Conservation (phyloP, 2,329 filamentous ascomycete genomes). For the Drechslera avenae region DNA sequence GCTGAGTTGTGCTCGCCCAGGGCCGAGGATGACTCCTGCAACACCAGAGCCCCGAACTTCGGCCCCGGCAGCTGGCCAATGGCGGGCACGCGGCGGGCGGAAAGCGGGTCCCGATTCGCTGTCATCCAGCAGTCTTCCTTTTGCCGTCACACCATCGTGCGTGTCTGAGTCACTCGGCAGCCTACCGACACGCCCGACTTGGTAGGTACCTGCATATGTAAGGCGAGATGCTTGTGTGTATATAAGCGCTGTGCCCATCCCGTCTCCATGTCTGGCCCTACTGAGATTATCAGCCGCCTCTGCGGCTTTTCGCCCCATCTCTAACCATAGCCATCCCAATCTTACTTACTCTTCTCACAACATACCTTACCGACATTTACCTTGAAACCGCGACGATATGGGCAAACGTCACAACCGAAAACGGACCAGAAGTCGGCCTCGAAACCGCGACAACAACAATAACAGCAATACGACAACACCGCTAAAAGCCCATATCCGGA, state of each 20-base stretch:
- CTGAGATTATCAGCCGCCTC: constrained; percentile 32
- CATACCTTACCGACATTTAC: neutral
- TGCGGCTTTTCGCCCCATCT: constrained; percentile 37
- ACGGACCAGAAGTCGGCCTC: constrained; percentile 50
- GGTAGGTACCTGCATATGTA: constrained; percentile 27
- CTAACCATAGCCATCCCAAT: constrained; percentile 2
- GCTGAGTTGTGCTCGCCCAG: constrained; percentile 25
- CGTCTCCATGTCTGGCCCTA: constrained; percentile 18
- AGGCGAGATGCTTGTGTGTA: constrained; percentile 24
- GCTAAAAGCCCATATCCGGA: constrained; percentile 35
- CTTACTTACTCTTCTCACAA: neutral
- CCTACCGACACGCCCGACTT: constrained; percentile 34
- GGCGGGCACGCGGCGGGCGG: constrained; percentile 29
- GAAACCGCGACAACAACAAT: constrained; percentile 43
- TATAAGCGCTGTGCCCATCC: constrained; percentile 33
- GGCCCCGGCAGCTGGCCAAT: constrained; percentile 41
- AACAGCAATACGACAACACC: constrained; percentile 23
- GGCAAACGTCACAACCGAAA: constrained; percentile 53
- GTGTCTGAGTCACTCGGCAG: constrained; percentile 45
- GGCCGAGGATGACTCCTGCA: constrained; percentile 30
- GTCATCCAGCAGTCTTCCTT: constrained; percentile 23
- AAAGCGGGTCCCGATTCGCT: constrained; percentile 23
- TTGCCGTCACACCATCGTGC: constrained; percentile 23
- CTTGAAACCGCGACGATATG: constrained; percentile 33
- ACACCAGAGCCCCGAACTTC: constrained; percentile 26